Base-by-base conservation (phyloP, 78 protist species). In the Dictyostelium brefeldianum region DNA sequence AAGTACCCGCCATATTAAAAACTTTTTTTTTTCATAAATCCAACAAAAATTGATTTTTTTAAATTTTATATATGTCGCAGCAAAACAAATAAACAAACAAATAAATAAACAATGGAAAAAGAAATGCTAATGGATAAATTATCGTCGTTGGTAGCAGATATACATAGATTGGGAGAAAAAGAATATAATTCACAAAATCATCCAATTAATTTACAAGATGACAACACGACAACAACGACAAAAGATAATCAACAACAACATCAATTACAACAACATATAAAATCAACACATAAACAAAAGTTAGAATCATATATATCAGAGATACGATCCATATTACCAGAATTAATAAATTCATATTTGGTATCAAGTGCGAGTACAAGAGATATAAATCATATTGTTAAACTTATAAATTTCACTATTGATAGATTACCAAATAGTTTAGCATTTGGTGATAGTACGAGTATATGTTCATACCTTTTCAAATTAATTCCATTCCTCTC, bases 401-500 rank as follows among this genome's bases (percentile, higher is more conserved):
- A 47, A 14, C 36, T 87, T 3, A 75, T 87, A 27, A 17, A 53
- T 5, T 41, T 62, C 4, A 22, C 77, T 15, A 64, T 77, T 17
- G 78, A 77, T 25, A 56, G 51, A n/a, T 51, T 77, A 31, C 93
- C 84, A 8, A 87, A 29, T 50, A 81, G 93, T 5, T 57, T 73
- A 12, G 47, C 83, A 18, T 47, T 87, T 5, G 84, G 84, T 51
- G 93, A 77, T 29, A 51, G 62, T n/a, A 22, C 36, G 9, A 27
- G 53, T 12, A 83, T 85, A 5, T 85, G 75, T 22, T 77, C 65
- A 29, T 87, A 77, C 47, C 78, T 87, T 20, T 87, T 87, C 41
- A 87, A 77, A 77, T 36, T 87, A 41, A 87, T 87, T 4, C 93
- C 93, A 10, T 64, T 87, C n/a, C 79, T 87, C 15, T 18, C 93